Conservation (phyloP, 176 grass and related monocot species). For the Metroxylon sagu region DNA sequence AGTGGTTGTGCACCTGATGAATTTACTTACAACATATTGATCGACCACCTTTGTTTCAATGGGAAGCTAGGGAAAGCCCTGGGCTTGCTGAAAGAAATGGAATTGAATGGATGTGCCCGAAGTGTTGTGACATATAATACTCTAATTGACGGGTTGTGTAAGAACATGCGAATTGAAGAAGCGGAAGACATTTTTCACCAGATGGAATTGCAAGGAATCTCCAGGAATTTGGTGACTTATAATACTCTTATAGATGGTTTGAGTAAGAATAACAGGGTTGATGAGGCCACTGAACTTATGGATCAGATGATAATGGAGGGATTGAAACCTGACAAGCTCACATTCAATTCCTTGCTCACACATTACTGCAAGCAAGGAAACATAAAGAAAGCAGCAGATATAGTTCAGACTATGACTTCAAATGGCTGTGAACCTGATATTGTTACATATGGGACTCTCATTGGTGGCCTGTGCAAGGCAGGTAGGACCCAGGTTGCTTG, state of each 20-base stretch:
- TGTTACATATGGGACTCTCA: constrained; percentile 71
- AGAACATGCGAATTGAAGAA: constrained; percentile 80
- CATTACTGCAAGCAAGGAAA: constrained; percentile 90
- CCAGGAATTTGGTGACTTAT: constrained; percentile 63
- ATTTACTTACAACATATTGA: constrained; percentile 74
- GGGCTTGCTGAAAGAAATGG: constrained; percentile 85
- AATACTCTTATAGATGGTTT: constrained; percentile 72
- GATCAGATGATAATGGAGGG: constrained; percentile 66
- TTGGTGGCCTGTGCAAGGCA: constrained; percentile 77
- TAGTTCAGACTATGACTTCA: constrained; percentile 67
- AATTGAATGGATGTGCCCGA: constrained; percentile 46
- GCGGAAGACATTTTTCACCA: constrained; percentile 77
- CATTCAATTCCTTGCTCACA: constrained; percentile 76
- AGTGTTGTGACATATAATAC: constrained; percentile 71
- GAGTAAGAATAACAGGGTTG: constrained; percentile 58
- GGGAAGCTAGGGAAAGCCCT: constrained; percentile 60
- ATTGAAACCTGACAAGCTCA: constrained; percentile 69
- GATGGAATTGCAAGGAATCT: constrained; percentile 76
- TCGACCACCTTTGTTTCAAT: constrained; percentile 57
- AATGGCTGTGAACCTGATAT: constrained; percentile 79
- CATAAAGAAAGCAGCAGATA: constrained; percentile 59
- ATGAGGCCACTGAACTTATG: constrained; percentile 66
- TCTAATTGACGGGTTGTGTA: constrained; percentile 74
- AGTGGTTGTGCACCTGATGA: constrained; percentile 70
- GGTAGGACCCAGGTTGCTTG: constrained; percentile 69